These are phyloP conservation scores for Rhytidhysteron rufulum DNA, from an alignment of 2,329 filamentous ascomycete species.

Conservation along the genomic window DNA sequence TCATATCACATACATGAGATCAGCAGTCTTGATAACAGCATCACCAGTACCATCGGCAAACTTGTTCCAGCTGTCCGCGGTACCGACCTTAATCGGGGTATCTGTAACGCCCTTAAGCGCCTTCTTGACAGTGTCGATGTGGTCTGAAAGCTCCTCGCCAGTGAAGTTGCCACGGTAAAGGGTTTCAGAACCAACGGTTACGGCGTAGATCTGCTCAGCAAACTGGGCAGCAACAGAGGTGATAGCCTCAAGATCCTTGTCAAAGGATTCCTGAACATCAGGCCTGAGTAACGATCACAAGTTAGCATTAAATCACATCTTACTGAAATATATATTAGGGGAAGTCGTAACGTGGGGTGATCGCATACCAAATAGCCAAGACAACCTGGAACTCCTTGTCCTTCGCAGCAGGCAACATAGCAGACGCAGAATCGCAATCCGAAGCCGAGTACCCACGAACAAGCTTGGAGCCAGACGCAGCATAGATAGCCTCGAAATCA, in stretches of 20 bases:
- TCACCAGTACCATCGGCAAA: conserved; percentile 65
- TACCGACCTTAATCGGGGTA: conserved; percentile 54
- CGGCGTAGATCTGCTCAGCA: conserved; percentile 60
- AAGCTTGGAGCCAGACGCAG: conserved; percentile 48
- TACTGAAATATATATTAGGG: conserved; percentile 1
- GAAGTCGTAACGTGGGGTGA: neutral
- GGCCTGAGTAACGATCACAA: conserved; percentile 43
- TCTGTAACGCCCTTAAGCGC: conserved; percentile 39
- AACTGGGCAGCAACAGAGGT: conserved; percentile 46
- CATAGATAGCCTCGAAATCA: conserved; percentile 61
- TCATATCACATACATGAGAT: conserved; percentile 49
- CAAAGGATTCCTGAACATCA: conserved; percentile 60
- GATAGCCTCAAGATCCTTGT: conserved; percentile 58
- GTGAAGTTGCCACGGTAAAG: conserved; percentile 67
- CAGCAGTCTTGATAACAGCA: conserved; percentile 59
- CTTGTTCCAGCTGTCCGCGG: conserved; percentile 72
- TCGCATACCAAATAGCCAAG: conserved; percentile 63
- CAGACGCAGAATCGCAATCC: conserved; percentile 62
- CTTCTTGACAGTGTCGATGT: conserved; percentile 60
- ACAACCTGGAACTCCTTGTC: conserved; percentile 62
- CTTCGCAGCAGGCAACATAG: conserved; percentile 64
- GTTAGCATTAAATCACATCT: no score
- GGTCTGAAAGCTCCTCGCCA: conserved; percentile 54
- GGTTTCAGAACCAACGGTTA: conserved; percentile 68
- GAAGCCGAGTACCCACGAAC: conserved; percentile 65